Evolutionary conservation across 768 basidiomycete species (phyloP).

Genomic region (Strobilomyces confusus): DNA sequence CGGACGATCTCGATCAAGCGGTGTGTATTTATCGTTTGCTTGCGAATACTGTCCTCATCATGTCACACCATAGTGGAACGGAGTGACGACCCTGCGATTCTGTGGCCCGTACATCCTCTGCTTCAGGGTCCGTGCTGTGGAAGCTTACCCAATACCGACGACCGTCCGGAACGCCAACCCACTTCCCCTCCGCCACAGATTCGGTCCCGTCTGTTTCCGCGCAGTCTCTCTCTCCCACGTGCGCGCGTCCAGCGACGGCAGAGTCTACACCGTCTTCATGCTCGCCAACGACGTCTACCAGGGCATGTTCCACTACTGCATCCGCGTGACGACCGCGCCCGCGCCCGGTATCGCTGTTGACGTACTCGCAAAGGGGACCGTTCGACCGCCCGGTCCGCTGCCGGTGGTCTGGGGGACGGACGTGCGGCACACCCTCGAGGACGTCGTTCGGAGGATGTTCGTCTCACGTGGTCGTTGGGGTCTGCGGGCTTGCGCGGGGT

Average conservation of each 20-base stretch:
- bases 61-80: constrained; percentile 33
- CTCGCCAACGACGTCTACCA: constrained; percentile 40
- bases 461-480: constrained; percentile 18
- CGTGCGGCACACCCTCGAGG: background rate
- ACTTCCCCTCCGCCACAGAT: constrained; percentile 22
- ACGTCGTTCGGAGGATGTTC: constrained; percentile 6
- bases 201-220: constrained; percentile 37
- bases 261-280: constrained; percentile 36
- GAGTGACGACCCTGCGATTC: constrained; percentile 41
- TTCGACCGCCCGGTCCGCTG: background rate
- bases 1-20: constrained; percentile 29
- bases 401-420: background rate
- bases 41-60: background rate
- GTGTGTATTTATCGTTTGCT: constrained; percentile 21
- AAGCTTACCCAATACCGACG: constrained; percentile 31
- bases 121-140: constrained; percentile 49
- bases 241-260: constrained; percentile 37
- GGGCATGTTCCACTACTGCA: constrained; percentile 48
- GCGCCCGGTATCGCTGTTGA: constrained; percentile 37
- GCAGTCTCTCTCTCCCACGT: constrained; percentile 39
- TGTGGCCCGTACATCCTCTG: constrained; percentile 49
- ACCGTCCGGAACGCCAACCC: constrained; percentile 4
- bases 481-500: constrained; percentile 21
- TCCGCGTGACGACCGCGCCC: constrained; percentile 29
- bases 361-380: constrained; percentile 29